Conservation (phyloP, 768 basidiomycete genomes). For the Lyophyllum decastes region DNA sequence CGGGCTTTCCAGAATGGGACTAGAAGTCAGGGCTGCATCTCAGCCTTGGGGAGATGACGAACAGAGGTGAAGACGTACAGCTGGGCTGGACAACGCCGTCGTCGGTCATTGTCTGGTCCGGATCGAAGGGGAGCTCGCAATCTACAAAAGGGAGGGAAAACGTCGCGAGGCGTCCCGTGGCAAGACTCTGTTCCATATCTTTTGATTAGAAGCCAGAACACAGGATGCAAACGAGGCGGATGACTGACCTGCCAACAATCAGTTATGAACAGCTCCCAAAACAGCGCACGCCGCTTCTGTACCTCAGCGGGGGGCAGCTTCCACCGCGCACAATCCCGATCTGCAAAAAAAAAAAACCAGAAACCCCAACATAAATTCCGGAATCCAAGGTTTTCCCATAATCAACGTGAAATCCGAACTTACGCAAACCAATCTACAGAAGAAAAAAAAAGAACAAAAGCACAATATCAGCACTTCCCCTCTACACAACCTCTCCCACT, state of each 20-base stretch:
- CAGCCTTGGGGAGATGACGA: too few species aligned
- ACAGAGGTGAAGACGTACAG: conserved; percentile 42
- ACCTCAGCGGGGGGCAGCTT: conserved; percentile 60
- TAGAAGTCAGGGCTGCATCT: too few species aligned
- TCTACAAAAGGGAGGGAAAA: conserved; percentile 75
- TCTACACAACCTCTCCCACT: too few species aligned
- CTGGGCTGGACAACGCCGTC: conserved; percentile 60
- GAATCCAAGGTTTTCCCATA: too few species aligned
- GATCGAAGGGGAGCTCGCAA: conserved; percentile 65
- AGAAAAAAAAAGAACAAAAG: not conserved
- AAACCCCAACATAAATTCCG: too few species aligned
- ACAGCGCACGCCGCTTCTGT: conserved; percentile 68
- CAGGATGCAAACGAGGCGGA: not conserved
- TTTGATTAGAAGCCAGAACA: not conserved
- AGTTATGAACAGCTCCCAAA: conserved; percentile 76
- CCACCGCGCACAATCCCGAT: conserved; percentile 76
- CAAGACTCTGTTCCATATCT: conserved; percentile 49
- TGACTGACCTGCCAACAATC: conserved; percentile 70
- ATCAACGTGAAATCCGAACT: conserved; percentile 25
- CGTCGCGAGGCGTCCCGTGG: conserved; percentile 68
- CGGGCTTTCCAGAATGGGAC: conserved; percentile 73
- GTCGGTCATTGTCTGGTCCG: conserved; percentile 56
- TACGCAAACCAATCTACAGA: conserved; percentile 70
- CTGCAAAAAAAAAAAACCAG: conserved; percentile 30
- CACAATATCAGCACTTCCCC: not conserved